Conservation (phyloP, 495 filamentous ascomycete species). For the Annulohypoxylon bovei region DNA sequence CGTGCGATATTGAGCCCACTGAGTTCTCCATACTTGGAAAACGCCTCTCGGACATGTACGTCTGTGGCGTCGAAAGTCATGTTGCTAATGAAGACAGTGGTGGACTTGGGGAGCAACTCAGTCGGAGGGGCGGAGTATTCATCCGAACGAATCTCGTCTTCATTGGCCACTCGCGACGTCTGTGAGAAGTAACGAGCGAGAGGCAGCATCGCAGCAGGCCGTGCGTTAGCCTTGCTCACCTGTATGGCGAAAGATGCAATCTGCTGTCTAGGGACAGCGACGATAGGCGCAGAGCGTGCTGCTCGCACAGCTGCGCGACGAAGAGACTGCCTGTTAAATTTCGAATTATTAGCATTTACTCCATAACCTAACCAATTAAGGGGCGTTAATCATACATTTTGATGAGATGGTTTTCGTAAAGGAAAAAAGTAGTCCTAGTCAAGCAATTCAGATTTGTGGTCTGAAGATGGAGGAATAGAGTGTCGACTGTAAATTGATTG, state of each 20-base stretch:
- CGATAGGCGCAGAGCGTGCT: conserved; percentile 58
- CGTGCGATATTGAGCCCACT: conserved; percentile 63
- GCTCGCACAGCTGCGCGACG: conserved; percentile 68
- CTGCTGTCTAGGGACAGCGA: conserved; percentile 54
- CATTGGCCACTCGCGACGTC: conserved; percentile 36
- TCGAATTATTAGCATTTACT: conserved; percentile 16
- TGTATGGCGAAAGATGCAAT: conserved; percentile 45
- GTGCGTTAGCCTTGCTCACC: conserved; percentile 35
- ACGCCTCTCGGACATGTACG: conserved; percentile 72
- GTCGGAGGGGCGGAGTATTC: background rate
- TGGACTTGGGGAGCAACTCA: background rate
- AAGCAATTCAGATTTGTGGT: background rate
- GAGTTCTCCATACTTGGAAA: conserved; percentile 73
- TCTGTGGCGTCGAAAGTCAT: conserved; percentile 84
- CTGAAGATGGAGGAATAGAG: background rate
- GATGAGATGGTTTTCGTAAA: background rate
- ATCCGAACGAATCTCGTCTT: conserved; percentile 24
- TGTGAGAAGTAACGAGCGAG: conserved; percentile 52
- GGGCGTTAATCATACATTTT: background rate
- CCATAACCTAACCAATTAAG: background rate
- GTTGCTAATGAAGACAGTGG: conserved; percentile 79
- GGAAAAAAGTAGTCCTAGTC: background rate
- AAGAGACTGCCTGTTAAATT: conserved; percentile 60
- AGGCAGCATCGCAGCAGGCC: conserved; percentile 33
- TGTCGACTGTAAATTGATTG: background rate